Evolutionary conservation across 192 early-diverging fungal species (phyloP).

Genomic region (Linnemannia schmuckeri): DNA sequence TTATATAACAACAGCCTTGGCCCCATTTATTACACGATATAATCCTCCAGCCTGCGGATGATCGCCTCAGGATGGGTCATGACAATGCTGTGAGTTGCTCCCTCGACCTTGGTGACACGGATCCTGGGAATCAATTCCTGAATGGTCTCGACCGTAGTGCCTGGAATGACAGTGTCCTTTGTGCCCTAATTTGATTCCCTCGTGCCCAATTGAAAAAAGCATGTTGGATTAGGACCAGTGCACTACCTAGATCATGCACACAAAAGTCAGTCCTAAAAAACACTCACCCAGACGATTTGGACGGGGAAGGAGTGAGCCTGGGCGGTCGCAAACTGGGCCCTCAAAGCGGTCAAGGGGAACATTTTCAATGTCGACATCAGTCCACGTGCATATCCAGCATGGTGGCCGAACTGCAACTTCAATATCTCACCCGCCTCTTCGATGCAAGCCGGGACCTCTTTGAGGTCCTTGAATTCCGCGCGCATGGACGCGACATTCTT

Average conservation of each 20-base stretch:
- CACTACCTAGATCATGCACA: background rate
- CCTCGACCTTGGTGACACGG: conserved; percentile 38
- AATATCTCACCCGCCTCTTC: conserved; percentile 36
- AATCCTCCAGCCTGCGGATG: conserved; percentile 22
- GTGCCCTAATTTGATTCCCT: conserved; percentile 19
- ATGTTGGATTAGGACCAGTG: background rate
- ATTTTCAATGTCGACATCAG: conserved; percentile 44
- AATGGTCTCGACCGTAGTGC: conserved; percentile 28
- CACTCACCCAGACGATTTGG: conserved; percentile 43
- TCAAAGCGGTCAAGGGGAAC: conserved; percentile 36
- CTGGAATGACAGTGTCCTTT: conserved; percentile 40
- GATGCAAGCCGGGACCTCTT: conserved; percentile 7
- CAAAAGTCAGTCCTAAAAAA: background rate
- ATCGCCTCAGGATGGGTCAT: conserved; percentile 41
- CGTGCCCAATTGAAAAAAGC: background rate
- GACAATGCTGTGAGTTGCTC: conserved; percentile 48
- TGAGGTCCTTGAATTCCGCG: conserved; percentile 27
- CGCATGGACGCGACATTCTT: conserved; percentile 53
- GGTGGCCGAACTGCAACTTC: conserved; percentile 30
- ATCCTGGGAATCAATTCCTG: conserved; percentile 37
- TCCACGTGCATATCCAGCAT: conserved; percentile 50
- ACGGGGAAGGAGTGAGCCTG: conserved; percentile 35
- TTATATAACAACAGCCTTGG: no score
- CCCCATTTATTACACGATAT: conserved; percentile 6
- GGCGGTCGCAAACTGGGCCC: conserved; percentile 3